phyloP scores from a whole-genome alignment of 2,329 filamentous ascomycete genomes.

The Xylariomycetidae sp. region DNA sequence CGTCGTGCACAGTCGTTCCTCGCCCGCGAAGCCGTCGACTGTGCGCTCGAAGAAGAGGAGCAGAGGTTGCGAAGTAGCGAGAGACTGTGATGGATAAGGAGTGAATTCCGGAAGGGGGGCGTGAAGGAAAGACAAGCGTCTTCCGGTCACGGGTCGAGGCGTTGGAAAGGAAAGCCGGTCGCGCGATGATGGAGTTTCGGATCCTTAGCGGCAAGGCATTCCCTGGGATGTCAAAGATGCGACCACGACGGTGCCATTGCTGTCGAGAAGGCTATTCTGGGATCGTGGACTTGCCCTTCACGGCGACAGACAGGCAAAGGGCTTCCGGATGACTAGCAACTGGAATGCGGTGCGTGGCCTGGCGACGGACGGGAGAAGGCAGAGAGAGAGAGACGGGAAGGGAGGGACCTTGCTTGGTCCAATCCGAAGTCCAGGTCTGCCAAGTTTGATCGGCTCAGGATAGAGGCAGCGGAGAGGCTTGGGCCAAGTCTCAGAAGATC shows the following conservation, averaged over 20 bases:
- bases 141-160: constrained; percentile 9
- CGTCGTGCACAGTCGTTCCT: constrained; percentile 39
- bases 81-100: constrained; percentile 8
- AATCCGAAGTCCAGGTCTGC: too few relatives aligned
- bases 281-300: constrained; percentile 2
- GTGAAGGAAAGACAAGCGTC: constrained; percentile 16
- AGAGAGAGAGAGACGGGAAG: constrained; percentile 1
- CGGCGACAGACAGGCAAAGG: too few relatives aligned
- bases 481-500: constrained; percentile 5
- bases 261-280: constrained; percentile 8
- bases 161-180: constrained; percentile 10
- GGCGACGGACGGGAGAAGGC: background rate
- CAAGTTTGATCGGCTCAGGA: constrained; percentile 12
- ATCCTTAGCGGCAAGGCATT: constrained; percentile 12
- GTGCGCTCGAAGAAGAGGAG: constrained; percentile 23
- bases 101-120: constrained; percentile 7
- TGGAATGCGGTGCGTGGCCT: too few relatives aligned
- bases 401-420: too few relatives aligned
- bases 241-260: constrained; percentile 14
- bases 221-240: constrained; percentile 13
- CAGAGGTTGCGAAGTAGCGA: constrained; percentile 10
- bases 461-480: background rate
- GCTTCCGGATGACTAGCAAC: too few relatives aligned
- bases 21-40: constrained; percentile 45
- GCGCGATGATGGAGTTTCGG: constrained; percentile 13